phyloP scores from a whole-genome alignment of 2,329 filamentous ascomycete species.

The Daldinia sp. region DNA sequence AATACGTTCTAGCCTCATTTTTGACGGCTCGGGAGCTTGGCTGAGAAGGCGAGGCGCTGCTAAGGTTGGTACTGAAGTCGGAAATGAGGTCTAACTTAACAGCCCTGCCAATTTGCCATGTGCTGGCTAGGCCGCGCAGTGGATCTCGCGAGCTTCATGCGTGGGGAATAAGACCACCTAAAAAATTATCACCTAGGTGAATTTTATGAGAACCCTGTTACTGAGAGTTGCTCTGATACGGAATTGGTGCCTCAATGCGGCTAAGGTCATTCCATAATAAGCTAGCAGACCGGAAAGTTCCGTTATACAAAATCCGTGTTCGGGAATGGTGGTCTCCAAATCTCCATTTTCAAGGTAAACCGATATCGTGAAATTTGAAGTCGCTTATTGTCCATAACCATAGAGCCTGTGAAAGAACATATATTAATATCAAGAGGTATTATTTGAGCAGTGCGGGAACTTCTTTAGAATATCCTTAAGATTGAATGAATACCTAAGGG shows the following conservation, averaged over 20 bases:
- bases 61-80: constrained; percentile 31
- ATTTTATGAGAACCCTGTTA: constrained; percentile 23
- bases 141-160: constrained; percentile 28
- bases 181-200: constrained; percentile 14
- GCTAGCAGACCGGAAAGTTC: constrained; percentile 14
- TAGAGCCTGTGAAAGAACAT: not conserved
- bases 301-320: constrained; percentile 7
- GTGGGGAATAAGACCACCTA: constrained; percentile 40
- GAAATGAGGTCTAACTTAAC: constrained; percentile 37
- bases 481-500: not conserved
- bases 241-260: constrained; percentile 29
- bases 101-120: constrained; percentile 41
- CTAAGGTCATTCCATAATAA: constrained; percentile 10
- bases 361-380: not conserved
- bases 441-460: too few species aligned
- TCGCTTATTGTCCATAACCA: not conserved
- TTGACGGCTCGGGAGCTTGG: constrained; percentile 22
- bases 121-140: constrained; percentile 27
- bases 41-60: constrained; percentile 13
- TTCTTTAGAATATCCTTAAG: not conserved
- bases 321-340: not conserved
- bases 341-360: not conserved
- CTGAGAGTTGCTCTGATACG: constrained; percentile 20
- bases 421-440: too few species aligned
- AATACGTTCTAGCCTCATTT: constrained; percentile 23